Percentiles rank a stretch among this genome's conserved stretches.
phyloP scores from a whole-genome alignment of 2,329 filamentous ascomycete species.

The Cladophialophora immunda region DNA sequence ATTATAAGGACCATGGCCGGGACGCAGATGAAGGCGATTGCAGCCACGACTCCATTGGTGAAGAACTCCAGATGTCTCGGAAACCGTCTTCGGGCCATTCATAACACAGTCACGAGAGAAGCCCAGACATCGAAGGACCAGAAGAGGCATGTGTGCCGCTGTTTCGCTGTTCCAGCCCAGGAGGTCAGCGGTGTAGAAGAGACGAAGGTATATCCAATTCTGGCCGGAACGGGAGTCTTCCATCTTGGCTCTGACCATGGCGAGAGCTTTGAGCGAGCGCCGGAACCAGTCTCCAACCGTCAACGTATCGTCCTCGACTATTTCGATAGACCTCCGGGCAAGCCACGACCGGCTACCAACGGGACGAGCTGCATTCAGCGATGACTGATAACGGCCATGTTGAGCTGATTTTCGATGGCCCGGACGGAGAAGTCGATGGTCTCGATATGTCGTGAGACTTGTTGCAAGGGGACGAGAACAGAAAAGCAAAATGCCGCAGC shows the following conservation, averaged over 20 bases:
- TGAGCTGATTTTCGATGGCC: constrained; percentile 24
- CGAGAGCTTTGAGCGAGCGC: constrained; percentile 49
- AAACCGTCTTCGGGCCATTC: constrained; percentile 27
- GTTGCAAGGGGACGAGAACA: background rate
- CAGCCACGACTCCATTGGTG: constrained; percentile 40
- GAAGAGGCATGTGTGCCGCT: constrained; percentile 50
- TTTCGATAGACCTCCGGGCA: constrained; percentile 47
- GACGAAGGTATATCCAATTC: constrained; percentile 53
- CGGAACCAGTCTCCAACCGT: constrained; percentile 59
- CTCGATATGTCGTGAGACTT: constrained; percentile 4
- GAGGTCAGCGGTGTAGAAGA: constrained; percentile 58
- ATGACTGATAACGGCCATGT: constrained; percentile 20
- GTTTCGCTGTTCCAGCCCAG: constrained; percentile 56
- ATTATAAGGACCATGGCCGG: constrained; percentile 48
- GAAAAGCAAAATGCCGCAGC: no score
- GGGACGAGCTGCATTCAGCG: constrained; percentile 19
- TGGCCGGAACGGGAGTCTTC: constrained; percentile 26
- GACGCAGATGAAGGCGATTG: constrained; percentile 43
- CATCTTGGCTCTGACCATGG: constrained; percentile 45
- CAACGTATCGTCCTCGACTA: constrained; percentile 59
- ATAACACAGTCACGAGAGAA: constrained; percentile 26
- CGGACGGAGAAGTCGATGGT: background rate
- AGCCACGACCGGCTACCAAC: constrained; percentile 17
- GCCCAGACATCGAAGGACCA: constrained; percentile 43
- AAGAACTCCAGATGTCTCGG: constrained; percentile 32